phyloP scores from a whole-genome alignment of 202 grass and related monocot species.

The Brachypodium distachyon region DNA sequence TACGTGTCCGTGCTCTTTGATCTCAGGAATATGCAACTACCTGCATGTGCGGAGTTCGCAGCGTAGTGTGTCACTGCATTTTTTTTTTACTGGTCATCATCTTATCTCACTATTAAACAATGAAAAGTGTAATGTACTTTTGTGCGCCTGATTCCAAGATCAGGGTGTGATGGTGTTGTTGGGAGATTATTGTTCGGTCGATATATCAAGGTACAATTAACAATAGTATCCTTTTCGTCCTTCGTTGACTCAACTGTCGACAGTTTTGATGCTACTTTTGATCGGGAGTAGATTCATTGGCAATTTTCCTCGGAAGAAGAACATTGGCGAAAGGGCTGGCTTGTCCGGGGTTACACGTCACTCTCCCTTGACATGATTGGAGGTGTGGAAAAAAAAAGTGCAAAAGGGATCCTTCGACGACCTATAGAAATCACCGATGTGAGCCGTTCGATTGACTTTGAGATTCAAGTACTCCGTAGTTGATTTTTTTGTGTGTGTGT shows the following conservation, averaged over 20 bases:
- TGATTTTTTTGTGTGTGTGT: no score
- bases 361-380: constrained; percentile 18
- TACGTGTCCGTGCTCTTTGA: background rate
- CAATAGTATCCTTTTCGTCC: background rate
- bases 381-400: background rate
- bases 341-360: constrained; percentile 35
- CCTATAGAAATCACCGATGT: no score
- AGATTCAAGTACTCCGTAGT: no score
- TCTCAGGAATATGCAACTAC: background rate
- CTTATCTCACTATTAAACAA: background rate
- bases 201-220: constrained; percentile 17
- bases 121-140: background rate
- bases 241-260: constrained; percentile 3
- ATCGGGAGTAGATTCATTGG: background rate
- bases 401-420: background rate
- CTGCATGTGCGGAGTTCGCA: background rate
- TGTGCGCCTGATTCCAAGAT: background rate
- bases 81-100: background rate
- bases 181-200: constrained; percentile 25
- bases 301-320: background rate
- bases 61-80: background rate
- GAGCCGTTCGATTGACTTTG: no score
- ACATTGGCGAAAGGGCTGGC: constrained; percentile 24
- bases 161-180: constrained; percentile 1
- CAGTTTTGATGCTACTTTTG: background rate